Percentiles rank a stretch among this genome's conserved stretches.
phyloP scores from a whole-genome alignment of 768 basidiomycete genomes.

The Sporobolomyces pararoseus region DNA sequence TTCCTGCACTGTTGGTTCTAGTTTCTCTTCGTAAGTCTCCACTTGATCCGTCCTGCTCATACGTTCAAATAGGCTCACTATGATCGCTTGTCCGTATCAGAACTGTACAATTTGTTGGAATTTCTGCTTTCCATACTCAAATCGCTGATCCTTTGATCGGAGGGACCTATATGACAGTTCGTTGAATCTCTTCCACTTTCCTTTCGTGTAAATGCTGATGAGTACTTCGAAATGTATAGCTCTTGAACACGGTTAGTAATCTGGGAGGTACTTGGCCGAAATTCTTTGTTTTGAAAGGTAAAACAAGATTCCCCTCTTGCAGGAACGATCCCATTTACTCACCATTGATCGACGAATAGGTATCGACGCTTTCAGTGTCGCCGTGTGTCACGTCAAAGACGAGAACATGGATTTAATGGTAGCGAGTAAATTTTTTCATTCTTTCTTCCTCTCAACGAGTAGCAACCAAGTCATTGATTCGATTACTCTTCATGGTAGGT shows the following conservation, averaged over 20 bases:
- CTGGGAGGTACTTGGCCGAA: slow-evolving; percentile 98
- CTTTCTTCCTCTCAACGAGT: too few species aligned
- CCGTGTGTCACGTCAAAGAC: slow-evolving; percentile 71
- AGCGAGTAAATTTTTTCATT: slow-evolving; percentile 48
- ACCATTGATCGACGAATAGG: slow-evolving; percentile 52
- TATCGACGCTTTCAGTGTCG: slow-evolving; percentile 80
- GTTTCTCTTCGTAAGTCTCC: slow-evolving; percentile 73
- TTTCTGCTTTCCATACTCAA: slow-evolving; percentile 96
- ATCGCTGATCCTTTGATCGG: slow-evolving; percentile 95
- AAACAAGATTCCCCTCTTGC: not conserved
- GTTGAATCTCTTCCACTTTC: slow-evolving; percentile 42
- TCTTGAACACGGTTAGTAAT: slow-evolving; percentile 92
- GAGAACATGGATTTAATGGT: slow-evolving; percentile 44
- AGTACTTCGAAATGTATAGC: slow-evolving; percentile 51
- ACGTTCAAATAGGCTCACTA: not conserved
- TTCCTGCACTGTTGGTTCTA: slow-evolving; percentile 72
- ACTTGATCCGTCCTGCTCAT: not conserved
- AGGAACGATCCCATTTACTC: not conserved
- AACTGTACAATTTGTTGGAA: slow-evolving; percentile 97
- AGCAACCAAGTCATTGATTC: not conserved
- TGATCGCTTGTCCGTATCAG: slow-evolving; percentile 51
- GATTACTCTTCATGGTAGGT: slow-evolving; percentile 52
- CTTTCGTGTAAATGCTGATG: not conserved
- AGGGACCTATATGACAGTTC: slow-evolving; percentile 97
- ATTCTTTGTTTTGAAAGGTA: slow-evolving; percentile 89